Percentiles rank a stretch among this genome's conserved stretches.
Conservation (phyloP, 768 basidiomycete genomes). For the Pisolithus sp. region DNA sequence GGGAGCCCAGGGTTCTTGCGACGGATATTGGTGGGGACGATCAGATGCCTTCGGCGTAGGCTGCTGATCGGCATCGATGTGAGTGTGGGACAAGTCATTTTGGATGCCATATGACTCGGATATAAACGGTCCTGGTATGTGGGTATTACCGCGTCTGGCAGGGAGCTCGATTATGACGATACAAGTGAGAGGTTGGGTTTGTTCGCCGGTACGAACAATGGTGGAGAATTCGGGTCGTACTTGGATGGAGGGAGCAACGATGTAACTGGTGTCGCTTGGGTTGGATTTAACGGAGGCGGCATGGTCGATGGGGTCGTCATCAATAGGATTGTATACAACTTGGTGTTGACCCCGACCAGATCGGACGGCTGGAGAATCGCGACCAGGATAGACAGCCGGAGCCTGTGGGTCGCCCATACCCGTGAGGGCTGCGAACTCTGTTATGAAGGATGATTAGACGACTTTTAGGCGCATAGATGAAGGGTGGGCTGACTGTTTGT, state of each 20-base stretch:
- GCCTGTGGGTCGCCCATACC: conserved; percentile 70
- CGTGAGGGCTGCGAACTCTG: conserved; percentile 91
- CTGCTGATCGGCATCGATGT: conserved; percentile 19
- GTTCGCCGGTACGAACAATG: conserved; percentile 60
- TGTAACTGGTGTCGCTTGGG: conserved; percentile 50
- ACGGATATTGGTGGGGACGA: conserved; percentile 10
- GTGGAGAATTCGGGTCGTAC: conserved; percentile 89
- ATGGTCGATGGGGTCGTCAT: conserved; percentile 81
- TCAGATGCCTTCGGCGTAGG: conserved; percentile 8
- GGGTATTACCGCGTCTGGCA: conserved; percentile 50
- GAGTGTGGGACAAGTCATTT: conserved; percentile 17
- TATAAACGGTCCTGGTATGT: conserved; percentile 49
- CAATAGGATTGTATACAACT: conserved; percentile 54
- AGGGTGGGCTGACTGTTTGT: conserved; percentile 71
- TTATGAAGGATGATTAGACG: conserved; percentile 5
- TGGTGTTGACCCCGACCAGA: conserved; percentile 26
- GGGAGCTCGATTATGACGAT: conserved; percentile 92
- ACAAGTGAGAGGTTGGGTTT: conserved; percentile 85
- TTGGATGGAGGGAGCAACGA: conserved; percentile 90
- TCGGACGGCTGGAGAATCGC: conserved; percentile 43
- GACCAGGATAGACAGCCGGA: conserved; percentile 59
- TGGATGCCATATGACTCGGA: conserved; percentile 40
- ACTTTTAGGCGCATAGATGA: neutral
- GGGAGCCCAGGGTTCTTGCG: conserved; percentile 21
- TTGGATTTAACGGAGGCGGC: conserved; percentile 43